Percentiles rank a stretch among this genome's conserved stretches.
Conservation (phyloP, 169 alveolate species). For the Eimeria maxima region DNA sequence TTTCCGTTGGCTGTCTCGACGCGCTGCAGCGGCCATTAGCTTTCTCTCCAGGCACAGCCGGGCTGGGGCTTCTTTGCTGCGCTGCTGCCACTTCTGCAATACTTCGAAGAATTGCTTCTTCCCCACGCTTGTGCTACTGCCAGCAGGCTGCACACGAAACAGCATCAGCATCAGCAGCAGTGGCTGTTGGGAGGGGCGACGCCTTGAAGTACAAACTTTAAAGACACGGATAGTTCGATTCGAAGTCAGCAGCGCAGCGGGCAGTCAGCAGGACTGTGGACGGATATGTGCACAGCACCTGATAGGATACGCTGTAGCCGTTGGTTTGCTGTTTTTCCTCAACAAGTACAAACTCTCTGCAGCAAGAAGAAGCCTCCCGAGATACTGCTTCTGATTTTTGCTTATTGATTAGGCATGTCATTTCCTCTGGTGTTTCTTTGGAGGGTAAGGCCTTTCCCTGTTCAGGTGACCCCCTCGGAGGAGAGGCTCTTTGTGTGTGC, state of each 20-base stretch:
- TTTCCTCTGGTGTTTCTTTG: not conserved
- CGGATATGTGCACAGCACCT: not conserved
- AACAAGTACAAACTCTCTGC: not conserved
- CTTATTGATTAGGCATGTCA: not conserved
- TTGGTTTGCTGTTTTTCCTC: slow-evolving; percentile 25
- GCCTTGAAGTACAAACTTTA: too few species aligned
- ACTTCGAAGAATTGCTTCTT: not conserved
- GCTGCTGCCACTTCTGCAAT: slow-evolving; percentile 31
- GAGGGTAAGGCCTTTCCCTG: not conserved
- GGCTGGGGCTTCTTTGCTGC: not conserved
- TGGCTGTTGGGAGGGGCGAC: not conserved
- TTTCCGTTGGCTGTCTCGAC: slow-evolving; percentile 12
- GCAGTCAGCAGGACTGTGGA: not conserved
- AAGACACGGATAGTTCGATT: too few species aligned
- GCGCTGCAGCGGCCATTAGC: slow-evolving; percentile 16
- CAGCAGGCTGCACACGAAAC: slow-evolving; percentile 45
- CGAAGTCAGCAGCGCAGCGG: too few species aligned
- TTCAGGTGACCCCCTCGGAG: slow-evolving; percentile 38
- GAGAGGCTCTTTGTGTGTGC: slow-evolving; percentile 4
- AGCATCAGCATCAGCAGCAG: not conserved
- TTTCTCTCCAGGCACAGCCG: not conserved
- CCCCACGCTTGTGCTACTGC: slow-evolving; percentile 20
- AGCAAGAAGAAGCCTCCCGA: not conserved
- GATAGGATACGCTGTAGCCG: slow-evolving; percentile 46
- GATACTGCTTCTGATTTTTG: not conserved